Base-by-base conservation (phyloP, 306 rosid species). In the Castanospermum australe region DNA sequence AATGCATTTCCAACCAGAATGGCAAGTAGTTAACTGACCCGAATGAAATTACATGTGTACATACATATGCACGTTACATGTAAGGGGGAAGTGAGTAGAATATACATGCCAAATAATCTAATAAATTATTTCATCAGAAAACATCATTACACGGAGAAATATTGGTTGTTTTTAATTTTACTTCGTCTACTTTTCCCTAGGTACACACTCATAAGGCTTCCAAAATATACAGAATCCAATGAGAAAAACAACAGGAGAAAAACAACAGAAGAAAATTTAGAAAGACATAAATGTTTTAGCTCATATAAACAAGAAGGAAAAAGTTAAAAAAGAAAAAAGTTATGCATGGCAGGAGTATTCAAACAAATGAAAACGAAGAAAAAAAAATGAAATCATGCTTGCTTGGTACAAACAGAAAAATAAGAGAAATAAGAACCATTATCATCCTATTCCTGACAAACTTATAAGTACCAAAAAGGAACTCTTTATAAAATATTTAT, bases 1-100 rank as follows among this genome's bases (percentile, higher is more conserved):
- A 79, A 84, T 47, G 64, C 59, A 79, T 51, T 66, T 65, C 81
- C 78, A 83, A 79, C 72, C 79, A 84, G 76, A 52, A 73, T 15
- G 66, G 77, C 38, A 67, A 52, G 73, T 57, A 79, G 44, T 73
- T 41, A 81, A 71, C 74, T 65, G 33, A 76, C 61, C 71, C 12
- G 33, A 66, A 74, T 68, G 59, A 41, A 67, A 67, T 41, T 18
- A 14, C 6, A 22, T 78, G 3, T 35, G 56, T 71, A 52, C 70
- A 75, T 41, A 51, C 41, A 47, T 47, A 41, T 14, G 28, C 15
- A 52, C 30, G 18, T 6, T 14, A 24, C 15, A 52, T 41, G 18
- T 6, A 48, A 45, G 6, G 30, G 33, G 36, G 59, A 71, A 52
- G 36, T 22, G 9, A 24, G 38, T 15, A 77, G 18, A 71, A 55